phyloP scores from a whole-genome alignment of 108 stramenopile species.

The Conticribra guillardii region DNA sequence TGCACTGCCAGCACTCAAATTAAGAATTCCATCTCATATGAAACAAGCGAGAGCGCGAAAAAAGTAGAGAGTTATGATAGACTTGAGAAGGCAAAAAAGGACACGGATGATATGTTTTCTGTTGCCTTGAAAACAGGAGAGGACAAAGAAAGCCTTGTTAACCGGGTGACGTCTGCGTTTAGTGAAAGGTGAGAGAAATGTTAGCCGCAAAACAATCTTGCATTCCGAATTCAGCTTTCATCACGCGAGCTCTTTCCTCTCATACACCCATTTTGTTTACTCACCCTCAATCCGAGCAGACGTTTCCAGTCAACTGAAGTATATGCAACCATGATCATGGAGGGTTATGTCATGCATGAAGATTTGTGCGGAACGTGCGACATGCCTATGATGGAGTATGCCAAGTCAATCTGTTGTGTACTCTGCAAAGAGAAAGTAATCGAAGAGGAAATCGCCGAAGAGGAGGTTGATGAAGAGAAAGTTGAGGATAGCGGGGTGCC shows the following conservation, averaged over 20 bases:
- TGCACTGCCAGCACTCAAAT: background rate
- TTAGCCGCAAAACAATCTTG: no score
- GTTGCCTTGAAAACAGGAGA: background rate
- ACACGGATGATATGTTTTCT: no score
- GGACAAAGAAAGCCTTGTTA: background rate
- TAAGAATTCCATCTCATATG: background rate
- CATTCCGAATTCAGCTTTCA: no score
- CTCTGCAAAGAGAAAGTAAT: background rate
- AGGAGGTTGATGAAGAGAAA: no score
- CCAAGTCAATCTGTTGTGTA: background rate
- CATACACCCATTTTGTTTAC: no score
- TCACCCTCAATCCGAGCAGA: background rate
- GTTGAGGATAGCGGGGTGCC: no score
- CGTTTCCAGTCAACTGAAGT: no score
- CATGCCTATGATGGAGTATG: slow-evolving; percentile 4
- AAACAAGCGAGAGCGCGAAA: background rate
- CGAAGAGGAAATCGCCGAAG: background rate
- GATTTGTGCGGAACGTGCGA: background rate
- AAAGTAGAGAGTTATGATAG: background rate
- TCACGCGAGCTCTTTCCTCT: no score
- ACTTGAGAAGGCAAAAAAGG: no score
- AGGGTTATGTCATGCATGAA: background rate
- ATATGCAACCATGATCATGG: background rate
- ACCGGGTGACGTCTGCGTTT: background rate
- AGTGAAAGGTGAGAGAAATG: background rate